Evolutionary conservation across 169 alveolate genomes (phyloP), one percentile per base, ranked within the genome.

Genomic region (Plasmodium gallinaceum): DNA sequence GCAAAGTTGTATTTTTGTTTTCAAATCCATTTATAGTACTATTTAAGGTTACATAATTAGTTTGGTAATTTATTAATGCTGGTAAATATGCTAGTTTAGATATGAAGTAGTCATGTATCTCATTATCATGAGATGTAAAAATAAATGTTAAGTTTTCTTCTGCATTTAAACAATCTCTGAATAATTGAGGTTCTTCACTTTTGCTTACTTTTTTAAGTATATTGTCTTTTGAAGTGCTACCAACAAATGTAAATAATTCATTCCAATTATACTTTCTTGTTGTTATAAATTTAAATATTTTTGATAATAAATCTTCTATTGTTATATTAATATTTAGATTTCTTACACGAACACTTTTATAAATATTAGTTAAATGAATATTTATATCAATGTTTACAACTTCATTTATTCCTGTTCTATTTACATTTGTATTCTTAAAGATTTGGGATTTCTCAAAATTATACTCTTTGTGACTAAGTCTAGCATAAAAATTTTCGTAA

Each of bases 311-410:
- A 16, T 83, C 91, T 9, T 83, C 70, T 32, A 83, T 68, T 22
- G 66, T 42, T 26, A 66, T 7, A 16, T 83, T 68, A 14, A 68
- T 69, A 72, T 83, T 83, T 39, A 83, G 68, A 83, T 83, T 83
- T 69, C 66, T 83, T 54, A 83, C 83, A 42, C 91, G 80, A 37
- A 83, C 32, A 12, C 64, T 83, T 83, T 65, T 66, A 5, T 68
- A n/a, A 10, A 52, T 45, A 58, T 57, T 52, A 16, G 91, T 83
- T 32, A 83, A 83, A 26, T 37, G 62, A 37, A 83, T 68, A 71
- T 58, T 71, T n/a, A 71, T 32, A 46, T 72, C 87, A 4, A 72
- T 7, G 16, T 46, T 60, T 54, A 86, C 62, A 8, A 72, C 32
- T 5, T 45, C 89, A 32, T 78, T 65, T 6, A 42, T 46, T 39